These are phyloP conservation scores for Leccinum variicolor DNA, from an alignment of 768 basidiomycete genomes.

Conservation along the genomic window DNA sequence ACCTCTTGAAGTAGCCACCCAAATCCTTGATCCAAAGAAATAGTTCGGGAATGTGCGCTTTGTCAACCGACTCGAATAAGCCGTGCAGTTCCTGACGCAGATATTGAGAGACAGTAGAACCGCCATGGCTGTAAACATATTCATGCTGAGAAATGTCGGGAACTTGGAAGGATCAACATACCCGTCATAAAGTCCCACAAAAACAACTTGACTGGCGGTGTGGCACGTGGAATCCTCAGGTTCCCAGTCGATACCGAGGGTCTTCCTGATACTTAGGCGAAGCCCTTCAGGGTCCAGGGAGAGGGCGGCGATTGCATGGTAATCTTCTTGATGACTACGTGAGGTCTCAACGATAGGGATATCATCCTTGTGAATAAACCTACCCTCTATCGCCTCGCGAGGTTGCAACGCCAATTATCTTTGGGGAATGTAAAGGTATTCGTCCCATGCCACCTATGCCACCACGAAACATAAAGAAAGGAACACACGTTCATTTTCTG, in stretches of 20 bases:
- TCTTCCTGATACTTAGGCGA: constrained; percentile 56
- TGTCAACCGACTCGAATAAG: constrained; percentile 75
- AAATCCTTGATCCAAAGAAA: constrained; percentile 73
- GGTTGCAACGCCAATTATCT: constrained; percentile 71
- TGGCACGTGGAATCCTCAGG: constrained; percentile 49
- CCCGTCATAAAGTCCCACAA: constrained; percentile 93
- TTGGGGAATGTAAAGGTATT: constrained; percentile 70
- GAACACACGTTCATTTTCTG: neutral
- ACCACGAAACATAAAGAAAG: constrained; percentile 7
- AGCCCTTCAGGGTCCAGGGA: constrained; percentile 77
- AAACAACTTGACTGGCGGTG: constrained; percentile 73
- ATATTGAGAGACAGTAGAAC: constrained; percentile 84
- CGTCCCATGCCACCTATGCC: constrained; percentile 57
- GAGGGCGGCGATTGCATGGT: constrained; percentile 71
- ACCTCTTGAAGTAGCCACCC: constrained; percentile 91
- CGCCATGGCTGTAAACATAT: constrained; percentile 71
- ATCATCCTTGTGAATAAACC: constrained; percentile 8
- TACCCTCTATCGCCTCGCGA: constrained; percentile 77
- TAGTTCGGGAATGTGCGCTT: constrained; percentile 68
- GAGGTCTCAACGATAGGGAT: constrained; percentile 6
- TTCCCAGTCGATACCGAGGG: constrained; percentile 70
- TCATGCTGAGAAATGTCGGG: neutral
- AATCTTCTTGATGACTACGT: constrained; percentile 85
- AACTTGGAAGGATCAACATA: constrained; percentile 29
- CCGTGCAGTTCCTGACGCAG: constrained; percentile 83